Evolutionary conservation across 305 asterid species (phyloP), one percentile per base, ranked within the genome.

Genomic region (Rubia balearica): DNA sequence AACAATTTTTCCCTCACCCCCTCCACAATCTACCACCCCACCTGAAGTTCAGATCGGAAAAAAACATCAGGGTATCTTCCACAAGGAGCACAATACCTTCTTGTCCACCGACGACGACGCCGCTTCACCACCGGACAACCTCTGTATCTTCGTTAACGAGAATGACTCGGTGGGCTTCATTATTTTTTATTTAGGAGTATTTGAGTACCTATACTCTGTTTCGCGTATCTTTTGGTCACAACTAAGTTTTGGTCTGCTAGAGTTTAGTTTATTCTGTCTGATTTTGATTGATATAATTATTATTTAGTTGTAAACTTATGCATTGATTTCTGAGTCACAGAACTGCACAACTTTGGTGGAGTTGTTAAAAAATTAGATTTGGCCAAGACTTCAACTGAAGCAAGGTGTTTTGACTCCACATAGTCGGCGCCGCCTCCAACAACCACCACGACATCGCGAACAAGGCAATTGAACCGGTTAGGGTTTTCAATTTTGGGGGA

Each of bases 51-150:
- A 94, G 90, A 90, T 91, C 96, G 98, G 98, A 89, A 91, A 90
- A 85, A 97, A 94, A 89, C 96, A 84, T 85, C 61, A 85, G 97
- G 93, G 65, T 94, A 90, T 89, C 97, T 94, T 94, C 99, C 97
- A 89, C 71, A 91, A 91, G 61, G 91, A 83, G 7, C 68, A 75
- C 12, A 69, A 77, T 82, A 83, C 43, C 75, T 65, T 72, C 78
- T 77, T 68, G 79, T 72, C 4, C 76, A 12, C 53, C 77, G 76
- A 69, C 74, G 6, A 45, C 78, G 17, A 57, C 81, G 27, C 71
- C 88, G 21, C 68, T 81, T 36, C 48, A 76, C 84, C 12, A 55
- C 81, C 51, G 12, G 49, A 7, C 6, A 70, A 57, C 76, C 81
- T 90, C 14, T 86, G 85, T 74, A 87, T 88, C 78, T 83, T 81